phyloP scores from a whole-genome alignment of 1,284 basidiomycete species.

The Bjerkandera adusta region DNA sequence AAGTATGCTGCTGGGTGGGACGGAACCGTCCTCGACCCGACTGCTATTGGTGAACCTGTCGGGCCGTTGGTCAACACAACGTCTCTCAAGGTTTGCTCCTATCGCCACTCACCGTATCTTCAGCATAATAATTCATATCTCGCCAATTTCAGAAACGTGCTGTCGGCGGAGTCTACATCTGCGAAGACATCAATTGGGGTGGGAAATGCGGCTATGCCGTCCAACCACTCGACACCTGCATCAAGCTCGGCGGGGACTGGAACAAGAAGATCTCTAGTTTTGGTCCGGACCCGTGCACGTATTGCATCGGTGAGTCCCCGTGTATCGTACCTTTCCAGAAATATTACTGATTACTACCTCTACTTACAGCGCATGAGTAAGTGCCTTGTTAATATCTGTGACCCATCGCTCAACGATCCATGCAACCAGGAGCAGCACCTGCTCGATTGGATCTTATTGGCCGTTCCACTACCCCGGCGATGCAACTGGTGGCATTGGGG shows the following conservation, averaged over 20 bases:
- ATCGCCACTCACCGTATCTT: neutral
- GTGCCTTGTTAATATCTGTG: too few relatives aligned
- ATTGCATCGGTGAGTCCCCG: too few relatives aligned
- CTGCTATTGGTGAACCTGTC: neutral
- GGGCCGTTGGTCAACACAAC: neutral
- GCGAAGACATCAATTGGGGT: slow-evolving; percentile 13
- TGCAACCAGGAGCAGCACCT: neutral
- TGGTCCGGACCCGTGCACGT: slow-evolving; percentile 4
- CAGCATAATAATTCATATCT: neutral
- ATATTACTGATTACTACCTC: too few relatives aligned
- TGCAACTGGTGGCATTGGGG: neutral
- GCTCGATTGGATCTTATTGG: neutral
- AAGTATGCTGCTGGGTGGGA: neutral
- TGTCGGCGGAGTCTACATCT: slow-evolving; percentile 13
- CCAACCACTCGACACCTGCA: slow-evolving; percentile 8
- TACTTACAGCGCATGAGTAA: too few relatives aligned
- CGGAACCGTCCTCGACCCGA: neutral
- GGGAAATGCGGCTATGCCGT: slow-evolving; percentile 11
- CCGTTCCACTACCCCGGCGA: neutral
- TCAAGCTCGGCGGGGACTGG: slow-evolving; percentile 9
- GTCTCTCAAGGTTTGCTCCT: neutral
- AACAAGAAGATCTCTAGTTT: slow-evolving; percentile 8
- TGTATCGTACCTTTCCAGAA: too few relatives aligned
- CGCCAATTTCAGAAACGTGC: neutral
- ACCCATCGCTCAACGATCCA: too few relatives aligned